Evolutionary conservation across 2,329 filamentous ascomycete species (phyloP), one percentile per base, ranked within the genome.

Genomic region (Boeremia lycopersici): DNA sequence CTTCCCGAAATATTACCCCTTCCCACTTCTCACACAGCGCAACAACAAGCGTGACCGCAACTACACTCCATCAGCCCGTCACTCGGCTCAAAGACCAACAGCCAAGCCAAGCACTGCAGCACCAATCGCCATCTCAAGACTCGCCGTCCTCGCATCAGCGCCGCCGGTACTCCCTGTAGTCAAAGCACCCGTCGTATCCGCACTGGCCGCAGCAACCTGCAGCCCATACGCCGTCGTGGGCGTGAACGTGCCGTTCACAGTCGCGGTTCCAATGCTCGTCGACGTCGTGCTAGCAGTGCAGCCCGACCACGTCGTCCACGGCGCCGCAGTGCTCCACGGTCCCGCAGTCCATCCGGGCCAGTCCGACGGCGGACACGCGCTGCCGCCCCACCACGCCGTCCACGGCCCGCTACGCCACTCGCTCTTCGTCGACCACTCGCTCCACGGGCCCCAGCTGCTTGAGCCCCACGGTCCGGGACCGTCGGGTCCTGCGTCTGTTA

Each of bases 301-400:
- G 0, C 57, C 70, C 4, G 42, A 48, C 74, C 74, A 76, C 4
- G 60, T 68, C 6, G 69, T 74, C 73, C 73, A 76, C 2, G 73
- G 73, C 12, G 73, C 69, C 33, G 46, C 47, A 10, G 70, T 74
- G 25, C 62, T 65, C 73, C 73, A 76, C 0, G 68, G 64, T 0
- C 72, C 73, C 0, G 63, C 56, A 6, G 73, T 75, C 73, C 73
- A 75, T 3, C 73, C 73, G 9, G 71, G 70, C 73, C 73, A 76
- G 48, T 74, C 70, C 0, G 63, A 61, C 0, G 59, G 56, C 0
- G 73, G 72, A 31, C 73, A 74, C 4, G 60, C 67, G 12, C 45
- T 57, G 30, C 67, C 69, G 15, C 54, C 71, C 71, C 72, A 75
- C 73, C 73, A 74, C 1, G 51, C 52, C 0, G 73, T 75, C 73